Conservation (phyloP, 1,284 basidiomycete genomes). For the Leccinum huronense region DNA sequence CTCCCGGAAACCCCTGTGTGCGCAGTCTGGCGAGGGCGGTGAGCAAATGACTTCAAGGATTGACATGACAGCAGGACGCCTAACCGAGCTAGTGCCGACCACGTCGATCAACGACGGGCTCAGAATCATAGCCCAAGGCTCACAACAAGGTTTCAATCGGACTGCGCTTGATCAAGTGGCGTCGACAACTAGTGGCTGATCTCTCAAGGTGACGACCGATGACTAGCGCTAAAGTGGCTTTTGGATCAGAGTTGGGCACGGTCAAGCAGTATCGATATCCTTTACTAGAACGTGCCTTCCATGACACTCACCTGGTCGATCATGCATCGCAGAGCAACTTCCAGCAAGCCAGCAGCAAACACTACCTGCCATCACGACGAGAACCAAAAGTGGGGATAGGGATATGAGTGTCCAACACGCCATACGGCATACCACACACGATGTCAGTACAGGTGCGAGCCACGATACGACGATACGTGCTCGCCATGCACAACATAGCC, state of each 20-base stretch:
- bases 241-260: background rate
- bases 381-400: background rate
- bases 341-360: background rate
- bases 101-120: background rate
- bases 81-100: background rate
- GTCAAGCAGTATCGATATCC: background rate
- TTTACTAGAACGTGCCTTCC: background rate
- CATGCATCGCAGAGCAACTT: background rate
- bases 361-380: background rate
- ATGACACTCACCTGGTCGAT: background rate
- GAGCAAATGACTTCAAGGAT: too few relatives aligned
- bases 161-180: background rate
- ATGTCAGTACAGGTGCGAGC: background rate
- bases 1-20: background rate
- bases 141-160: background rate
- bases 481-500: background rate
- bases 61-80: too few relatives aligned
- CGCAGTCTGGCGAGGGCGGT: background rate
- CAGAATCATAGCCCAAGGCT: background rate
- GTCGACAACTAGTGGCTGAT: background rate
- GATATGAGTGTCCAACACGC: background rate
- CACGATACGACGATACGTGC: background rate
- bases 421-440: background rate
- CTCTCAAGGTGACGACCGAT: too few relatives aligned
- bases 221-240: background rate